phyloP scores from a whole-genome alignment of 2,329 filamentous ascomycete species.

The Rhynchosporium graminicola region DNA sequence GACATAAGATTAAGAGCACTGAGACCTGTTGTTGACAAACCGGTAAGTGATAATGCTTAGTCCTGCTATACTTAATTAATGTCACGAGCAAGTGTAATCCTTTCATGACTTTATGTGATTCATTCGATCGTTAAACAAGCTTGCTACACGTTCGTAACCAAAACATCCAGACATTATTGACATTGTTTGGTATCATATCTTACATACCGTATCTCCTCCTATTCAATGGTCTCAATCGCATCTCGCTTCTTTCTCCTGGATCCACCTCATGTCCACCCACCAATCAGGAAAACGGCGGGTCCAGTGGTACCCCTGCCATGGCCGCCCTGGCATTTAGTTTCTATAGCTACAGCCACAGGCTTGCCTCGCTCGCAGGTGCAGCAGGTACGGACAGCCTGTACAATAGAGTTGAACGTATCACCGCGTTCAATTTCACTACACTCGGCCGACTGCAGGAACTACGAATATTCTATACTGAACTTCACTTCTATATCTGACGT shows the following conservation, averaged over 20 bases:
- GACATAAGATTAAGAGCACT: no score
- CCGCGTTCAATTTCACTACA: constrained; percentile 17
- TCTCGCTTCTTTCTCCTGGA: constrained; percentile 4
- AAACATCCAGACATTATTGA: constrained; percentile 18
- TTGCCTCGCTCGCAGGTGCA: background rate
- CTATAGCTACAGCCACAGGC: constrained; percentile 10
- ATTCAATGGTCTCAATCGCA: constrained; percentile 11
- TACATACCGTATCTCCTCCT: background rate
- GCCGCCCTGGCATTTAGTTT: constrained; percentile 13
- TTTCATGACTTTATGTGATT: no score
- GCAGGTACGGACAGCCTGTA: background rate
- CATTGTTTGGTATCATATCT: background rate
- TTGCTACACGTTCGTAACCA: constrained; percentile 1
- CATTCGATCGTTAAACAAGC: no score
- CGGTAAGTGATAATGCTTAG: no score
- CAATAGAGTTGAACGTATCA: background rate
- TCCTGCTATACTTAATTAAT: no score
- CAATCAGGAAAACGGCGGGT: background rate
- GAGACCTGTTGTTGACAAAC: no score
- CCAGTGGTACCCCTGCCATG: background rate
- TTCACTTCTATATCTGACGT: background rate
- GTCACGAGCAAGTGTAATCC: no score
- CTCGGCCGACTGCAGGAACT: constrained; percentile 19
- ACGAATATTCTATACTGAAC: constrained; percentile 13
- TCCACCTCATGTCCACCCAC: background rate